Evolutionary conservation across 768 basidiomycete genomes (phyloP).

Genomic region (Paxillus rubicundulus): DNA sequence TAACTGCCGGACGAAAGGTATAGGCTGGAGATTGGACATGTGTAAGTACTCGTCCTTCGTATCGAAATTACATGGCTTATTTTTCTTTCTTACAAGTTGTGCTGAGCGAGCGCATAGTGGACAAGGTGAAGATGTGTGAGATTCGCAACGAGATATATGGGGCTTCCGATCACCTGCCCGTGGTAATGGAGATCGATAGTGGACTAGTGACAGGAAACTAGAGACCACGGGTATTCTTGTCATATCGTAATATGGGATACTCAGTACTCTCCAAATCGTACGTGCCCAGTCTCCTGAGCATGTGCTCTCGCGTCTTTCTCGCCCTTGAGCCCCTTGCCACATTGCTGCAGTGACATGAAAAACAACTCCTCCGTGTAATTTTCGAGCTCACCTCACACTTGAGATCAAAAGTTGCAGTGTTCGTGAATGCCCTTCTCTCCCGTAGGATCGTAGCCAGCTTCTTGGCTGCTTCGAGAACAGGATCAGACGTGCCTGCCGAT

Average conservation of each 20-base stretch:
- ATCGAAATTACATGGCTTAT: conserved; percentile 2
- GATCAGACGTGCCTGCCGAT: conserved; percentile 43
- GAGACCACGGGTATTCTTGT: neutral
- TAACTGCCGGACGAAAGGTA: conserved; percentile 73
- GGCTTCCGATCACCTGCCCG: conserved; percentile 82
- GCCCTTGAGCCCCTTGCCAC: conserved; percentile 83
- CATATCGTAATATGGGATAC: conserved; percentile 7
- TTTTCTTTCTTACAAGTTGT: conserved; percentile 50
- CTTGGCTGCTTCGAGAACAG: conserved; percentile 60
- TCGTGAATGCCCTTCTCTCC: conserved; percentile 81
- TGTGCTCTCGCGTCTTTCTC: conserved; percentile 92
- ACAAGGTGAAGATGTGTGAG: conserved; percentile 76
- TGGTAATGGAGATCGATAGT: conserved; percentile 72
- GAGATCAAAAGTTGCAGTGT: conserved; percentile 87
- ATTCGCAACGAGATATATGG: conserved; percentile 84
- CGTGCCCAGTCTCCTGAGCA: conserved; percentile 84
- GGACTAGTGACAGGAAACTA: conserved; percentile 27
- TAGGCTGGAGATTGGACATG: conserved; percentile 87
- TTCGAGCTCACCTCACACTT: conserved; percentile 69
- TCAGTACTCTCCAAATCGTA: conserved; percentile 78
- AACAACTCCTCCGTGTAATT: conserved; percentile 4
- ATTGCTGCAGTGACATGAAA: conserved; percentile 48
- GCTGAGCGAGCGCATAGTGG: conserved; percentile 63
- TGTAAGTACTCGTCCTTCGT: conserved; percentile 46
- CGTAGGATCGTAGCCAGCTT: conserved; percentile 72